Conservation (phyloP, 2,329 filamentous ascomycete genomes). For the Trichoderma cornu-damae region DNA sequence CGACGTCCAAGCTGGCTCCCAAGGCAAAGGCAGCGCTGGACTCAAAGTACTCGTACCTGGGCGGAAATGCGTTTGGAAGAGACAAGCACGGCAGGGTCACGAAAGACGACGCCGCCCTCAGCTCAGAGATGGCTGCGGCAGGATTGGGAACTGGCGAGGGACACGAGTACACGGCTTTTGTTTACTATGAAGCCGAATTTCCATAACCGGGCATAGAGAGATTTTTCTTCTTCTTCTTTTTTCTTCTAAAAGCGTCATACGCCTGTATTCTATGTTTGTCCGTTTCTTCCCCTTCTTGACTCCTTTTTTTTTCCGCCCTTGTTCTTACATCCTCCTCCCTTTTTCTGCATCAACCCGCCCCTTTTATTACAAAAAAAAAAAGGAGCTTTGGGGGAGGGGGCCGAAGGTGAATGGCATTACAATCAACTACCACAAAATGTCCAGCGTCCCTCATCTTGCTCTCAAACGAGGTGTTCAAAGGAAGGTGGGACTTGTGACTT, state of each 20-base stretch:
- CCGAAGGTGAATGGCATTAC: background rate
- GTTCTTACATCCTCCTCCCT: background rate
- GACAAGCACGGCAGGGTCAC: constrained; percentile 91
- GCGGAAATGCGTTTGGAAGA: constrained; percentile 85
- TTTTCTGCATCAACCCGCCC: background rate
- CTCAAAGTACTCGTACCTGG: constrained; percentile 80
- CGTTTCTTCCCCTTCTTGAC: constrained; percentile 29
- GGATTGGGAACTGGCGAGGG: constrained; percentile 63
- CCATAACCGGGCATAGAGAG: constrained; percentile 30
- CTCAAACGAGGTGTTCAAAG: no score
- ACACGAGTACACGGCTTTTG: constrained; percentile 88
- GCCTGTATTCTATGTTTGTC: constrained; percentile 27
- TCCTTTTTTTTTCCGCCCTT: background rate
- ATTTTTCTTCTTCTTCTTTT: no score
- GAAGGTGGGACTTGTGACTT: background rate
- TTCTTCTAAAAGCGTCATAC: constrained; percentile 12
- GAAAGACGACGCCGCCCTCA: constrained; percentile 77
- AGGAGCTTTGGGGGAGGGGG: background rate
- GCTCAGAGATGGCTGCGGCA: constrained; percentile 77
- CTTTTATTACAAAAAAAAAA: background rate
- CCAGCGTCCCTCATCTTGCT: background rate
- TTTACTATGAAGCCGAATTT: constrained; percentile 94
- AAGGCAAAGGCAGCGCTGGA: constrained; percentile 79
- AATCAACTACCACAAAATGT: background rate
- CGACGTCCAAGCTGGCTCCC: constrained; percentile 72